Base-by-base conservation (phyloP, 257 asterid species). In the Przewalskia tangutica region DNA sequence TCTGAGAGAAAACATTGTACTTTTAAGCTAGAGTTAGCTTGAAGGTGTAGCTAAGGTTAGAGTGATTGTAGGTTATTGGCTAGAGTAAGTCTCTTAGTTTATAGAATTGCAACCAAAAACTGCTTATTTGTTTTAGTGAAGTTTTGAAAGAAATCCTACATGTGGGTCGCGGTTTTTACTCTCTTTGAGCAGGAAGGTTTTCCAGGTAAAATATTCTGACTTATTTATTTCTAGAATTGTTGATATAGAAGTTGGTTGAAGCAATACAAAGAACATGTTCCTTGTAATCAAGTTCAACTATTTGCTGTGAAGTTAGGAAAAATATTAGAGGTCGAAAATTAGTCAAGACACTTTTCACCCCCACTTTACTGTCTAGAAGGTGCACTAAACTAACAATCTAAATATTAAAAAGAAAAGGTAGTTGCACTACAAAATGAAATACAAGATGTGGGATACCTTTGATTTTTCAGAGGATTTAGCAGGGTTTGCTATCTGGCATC, bases 391-490 rank as follows among this genome's bases (percentile, higher is more conserved):
- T 38, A 14, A 27, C 75, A 65, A 7, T 17, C 14, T 50, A 75
- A 10, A 75, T 4, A 50, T 7, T 27, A 75, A 75, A 17, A 14
- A 75, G 59, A 75, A 75, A 50, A 50, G 8, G 62, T 7, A 12
- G 79, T 50, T 50, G 79, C 18, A 50, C 44, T 23, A 48, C 48
- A 17, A 20, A 48, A 20, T 75, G 18, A 23, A 50, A 23, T 46
- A 20, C 23, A 73, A 20, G 42, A 23, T 48, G 12, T 11, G 42
- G 63, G 77, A 23, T 91, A 94, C 99, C 99, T 94, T 90, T 36
- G 85, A 67, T 82, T 84, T 90, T 81, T 84, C 89, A 42, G 89
- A 77, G 48, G 93, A 87, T 56, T 68, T 80, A 82, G 83, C 82
- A 16, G 87, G 53, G 13, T 88, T 87, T 79, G 89, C 71, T 9